Conservation (phyloP, 1,284 basidiomycete species). For the Fomitopsis betulina region DNA sequence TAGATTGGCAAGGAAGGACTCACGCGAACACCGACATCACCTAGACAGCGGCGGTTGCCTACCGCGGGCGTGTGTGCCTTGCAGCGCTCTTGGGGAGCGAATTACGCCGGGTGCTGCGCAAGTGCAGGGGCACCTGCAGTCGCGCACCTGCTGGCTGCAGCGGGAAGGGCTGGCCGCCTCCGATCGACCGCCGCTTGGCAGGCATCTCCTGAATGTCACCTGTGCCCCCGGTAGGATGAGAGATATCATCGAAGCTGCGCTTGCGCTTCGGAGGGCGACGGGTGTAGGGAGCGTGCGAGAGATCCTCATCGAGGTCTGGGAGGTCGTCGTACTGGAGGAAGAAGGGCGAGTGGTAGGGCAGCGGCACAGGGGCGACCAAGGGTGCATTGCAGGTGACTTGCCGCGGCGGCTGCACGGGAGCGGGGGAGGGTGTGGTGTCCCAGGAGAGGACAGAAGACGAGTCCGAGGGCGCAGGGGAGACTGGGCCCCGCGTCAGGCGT, state of each 20-base stretch:
- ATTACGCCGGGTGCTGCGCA: neutral
- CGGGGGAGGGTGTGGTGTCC: conserved; percentile 21
- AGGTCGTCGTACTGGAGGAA: conserved; percentile 56
- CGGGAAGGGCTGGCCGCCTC: neutral
- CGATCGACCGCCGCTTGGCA: conserved; percentile 17
- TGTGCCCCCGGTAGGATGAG: conserved; percentile 4
- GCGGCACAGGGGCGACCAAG: conserved; percentile 58
- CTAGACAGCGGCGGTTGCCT: neutral
- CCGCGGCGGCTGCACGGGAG: conserved; percentile 25
- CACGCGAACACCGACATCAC: neutral
- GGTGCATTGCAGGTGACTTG: conserved; percentile 60
- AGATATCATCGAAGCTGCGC: conserved; percentile 33
- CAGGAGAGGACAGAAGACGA: conserved; percentile 25
- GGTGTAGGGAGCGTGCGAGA: conserved; percentile 64
- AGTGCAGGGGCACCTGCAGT: neutral
- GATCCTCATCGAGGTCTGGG: conserved; percentile 65
- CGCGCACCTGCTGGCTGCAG: neutral
- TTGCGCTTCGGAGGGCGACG: conserved; percentile 50
- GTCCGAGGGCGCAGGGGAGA: conserved; percentile 40
- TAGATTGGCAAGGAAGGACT: neutral
- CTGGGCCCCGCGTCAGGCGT: conserved; percentile 17
- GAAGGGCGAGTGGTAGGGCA: conserved; percentile 64
- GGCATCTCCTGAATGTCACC: conserved; percentile 8
- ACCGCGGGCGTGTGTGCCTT: conserved; percentile 1
- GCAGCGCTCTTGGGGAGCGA: conserved; percentile 1